phyloP scores from a whole-genome alignment of 805 yeast genomes.

The Kuraishia borneana region DNA sequence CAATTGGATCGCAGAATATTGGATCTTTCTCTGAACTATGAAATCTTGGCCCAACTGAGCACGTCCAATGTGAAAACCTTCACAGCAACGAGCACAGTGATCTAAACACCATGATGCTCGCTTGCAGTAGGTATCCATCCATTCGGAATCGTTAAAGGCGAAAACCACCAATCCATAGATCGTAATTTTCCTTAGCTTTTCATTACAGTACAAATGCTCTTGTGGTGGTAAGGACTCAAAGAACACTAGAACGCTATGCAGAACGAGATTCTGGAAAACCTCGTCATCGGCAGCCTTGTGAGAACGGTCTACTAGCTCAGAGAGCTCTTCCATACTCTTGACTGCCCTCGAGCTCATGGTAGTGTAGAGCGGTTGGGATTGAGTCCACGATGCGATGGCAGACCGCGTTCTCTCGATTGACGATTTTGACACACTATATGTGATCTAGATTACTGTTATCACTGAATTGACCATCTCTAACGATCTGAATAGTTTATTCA shows the following conservation, averaged over 20 bases:
- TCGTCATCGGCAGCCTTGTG: background rate
- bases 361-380: background rate
- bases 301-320: background rate
- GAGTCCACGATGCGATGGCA: background rate
- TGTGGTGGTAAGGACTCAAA: constrained; percentile 6
- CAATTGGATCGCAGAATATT: constrained; percentile 14
- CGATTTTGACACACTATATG: background rate
- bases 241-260: constrained; percentile 3
- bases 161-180: constrained; percentile 47
- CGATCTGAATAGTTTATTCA: too few species aligned
- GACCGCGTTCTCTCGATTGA: background rate
- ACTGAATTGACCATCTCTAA: too few species aligned
- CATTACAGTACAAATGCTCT: constrained; percentile 48
- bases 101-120: constrained; percentile 26
- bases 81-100: constrained; percentile 42
- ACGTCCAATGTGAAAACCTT: constrained; percentile 41
- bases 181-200: constrained; percentile 32
- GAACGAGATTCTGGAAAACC: background rate
- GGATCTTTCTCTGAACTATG: constrained; percentile 33
- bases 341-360: too few species aligned
- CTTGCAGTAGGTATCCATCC: constrained; percentile 30
- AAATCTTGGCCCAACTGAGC: constrained; percentile 40
- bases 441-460: too few species aligned
- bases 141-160: constrained; percentile 41
- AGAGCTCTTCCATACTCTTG: background rate